A percentile compares a stretch with the other conserved stretches of the same genome.
These are phyloP conservation scores for Boletus huronensis DNA, from an alignment of 768 basidiomycete species.

Conservation along the genomic window DNA sequence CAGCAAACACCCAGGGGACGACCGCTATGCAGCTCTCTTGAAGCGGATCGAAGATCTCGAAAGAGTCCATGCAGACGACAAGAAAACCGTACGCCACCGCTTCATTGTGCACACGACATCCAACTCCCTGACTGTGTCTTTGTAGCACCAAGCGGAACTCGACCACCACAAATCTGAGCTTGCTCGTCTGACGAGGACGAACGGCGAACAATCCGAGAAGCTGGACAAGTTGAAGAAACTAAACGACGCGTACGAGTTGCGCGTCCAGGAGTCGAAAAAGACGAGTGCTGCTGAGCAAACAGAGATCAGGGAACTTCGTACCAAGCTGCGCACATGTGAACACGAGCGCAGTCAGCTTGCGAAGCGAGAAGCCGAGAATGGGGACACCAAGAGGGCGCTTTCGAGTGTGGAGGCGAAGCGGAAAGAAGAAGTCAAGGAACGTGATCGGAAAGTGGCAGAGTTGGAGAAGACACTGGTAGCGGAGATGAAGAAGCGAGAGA, in stretches of 20 bases:
- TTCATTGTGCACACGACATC: background rate
- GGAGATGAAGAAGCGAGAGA: conserved; percentile 52
- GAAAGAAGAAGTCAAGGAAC: conserved; percentile 52
- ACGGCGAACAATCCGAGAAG: conserved; percentile 49
- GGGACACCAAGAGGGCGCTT: conserved; percentile 49
- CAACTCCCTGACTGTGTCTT: background rate
- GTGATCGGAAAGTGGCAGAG: conserved; percentile 52
- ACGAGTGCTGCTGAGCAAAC: conserved; percentile 45
- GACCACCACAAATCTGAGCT: conserved; percentile 59
- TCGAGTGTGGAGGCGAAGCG: conserved; percentile 48
- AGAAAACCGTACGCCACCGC: conserved; percentile 50
- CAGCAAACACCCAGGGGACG: conserved; percentile 27
- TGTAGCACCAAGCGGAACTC: conserved; percentile 58
- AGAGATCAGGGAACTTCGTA: conserved; percentile 60
- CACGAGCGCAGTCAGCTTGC: conserved; percentile 52
- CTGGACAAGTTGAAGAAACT: conserved; percentile 64
- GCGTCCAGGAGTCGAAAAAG: conserved; percentile 61
- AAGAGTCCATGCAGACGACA: conserved; percentile 57
- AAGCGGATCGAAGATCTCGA: conserved; percentile 65
- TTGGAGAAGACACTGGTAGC: conserved; percentile 47
- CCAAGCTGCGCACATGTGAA: conserved; percentile 56
- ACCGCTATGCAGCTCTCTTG: conserved; percentile 55
- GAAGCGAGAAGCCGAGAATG: conserved; percentile 49
- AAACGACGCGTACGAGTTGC: conserved; percentile 51
- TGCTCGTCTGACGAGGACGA: conserved; percentile 42